These are phyloP conservation scores for Pythium rishiriense DNA, from an alignment of 352 stramenopile species.

Conservation along the genomic window DNA sequence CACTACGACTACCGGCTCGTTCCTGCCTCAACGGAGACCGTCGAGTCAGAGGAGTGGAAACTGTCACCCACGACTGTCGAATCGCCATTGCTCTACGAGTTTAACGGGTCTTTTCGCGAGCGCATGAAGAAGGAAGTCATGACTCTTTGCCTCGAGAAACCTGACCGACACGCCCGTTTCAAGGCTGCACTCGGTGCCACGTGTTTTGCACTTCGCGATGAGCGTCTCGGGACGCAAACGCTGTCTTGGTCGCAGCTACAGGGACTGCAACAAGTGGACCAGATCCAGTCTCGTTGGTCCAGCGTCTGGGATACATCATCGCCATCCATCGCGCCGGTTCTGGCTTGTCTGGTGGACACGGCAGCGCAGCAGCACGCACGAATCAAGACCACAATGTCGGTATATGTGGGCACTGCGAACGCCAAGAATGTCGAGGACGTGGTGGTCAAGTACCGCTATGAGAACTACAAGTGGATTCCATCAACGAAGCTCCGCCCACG, in stretches of 20 bases:
- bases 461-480: background rate
- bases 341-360: background rate
- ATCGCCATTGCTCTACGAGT: background rate
- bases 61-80: background rate
- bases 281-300: slow-evolving; percentile 3
- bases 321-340: background rate
- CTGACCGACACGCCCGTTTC: background rate
- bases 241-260: background rate
- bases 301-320: background rate
- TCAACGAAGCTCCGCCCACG: background rate
- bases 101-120: background rate
- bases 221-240: background rate
- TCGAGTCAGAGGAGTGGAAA: no score
- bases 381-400: background rate
- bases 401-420: background rate
- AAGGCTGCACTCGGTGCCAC: background rate
- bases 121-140: background rate
- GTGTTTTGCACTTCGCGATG: slow-evolving; percentile 1
- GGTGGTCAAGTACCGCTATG: background rate
- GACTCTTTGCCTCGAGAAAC: background rate
- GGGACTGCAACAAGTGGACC: background rate
- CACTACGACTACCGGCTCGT: slow-evolving; percentile 1
- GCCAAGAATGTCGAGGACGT: background rate
- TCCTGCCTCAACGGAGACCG: background rate
- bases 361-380: background rate